These are phyloP conservation scores for Sphaerobolus stellatus DNA, from an alignment of 1,284 basidiomycete species.

Conservation along the genomic window DNA sequence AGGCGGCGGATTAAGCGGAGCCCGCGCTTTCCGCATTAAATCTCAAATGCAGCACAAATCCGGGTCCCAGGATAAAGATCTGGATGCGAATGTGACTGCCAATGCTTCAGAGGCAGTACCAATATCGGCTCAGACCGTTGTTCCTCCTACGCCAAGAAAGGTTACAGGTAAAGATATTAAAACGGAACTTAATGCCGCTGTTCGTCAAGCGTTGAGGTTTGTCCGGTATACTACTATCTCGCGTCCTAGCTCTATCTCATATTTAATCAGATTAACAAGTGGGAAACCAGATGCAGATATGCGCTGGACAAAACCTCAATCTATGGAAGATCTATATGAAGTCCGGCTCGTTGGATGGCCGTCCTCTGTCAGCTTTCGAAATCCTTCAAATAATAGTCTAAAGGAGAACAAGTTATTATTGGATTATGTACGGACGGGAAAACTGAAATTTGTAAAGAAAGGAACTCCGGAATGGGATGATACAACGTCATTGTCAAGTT, in stretches of 20 bases:
- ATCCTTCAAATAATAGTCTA: constrained; percentile 45
- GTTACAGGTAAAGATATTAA: constrained; percentile 38
- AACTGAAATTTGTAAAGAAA: constrained; percentile 44
- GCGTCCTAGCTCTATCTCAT: constrained; percentile 1
- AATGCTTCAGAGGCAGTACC: constrained; percentile 9
- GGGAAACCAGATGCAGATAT: constrained; percentile 65
- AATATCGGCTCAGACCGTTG: constrained; percentile 16
- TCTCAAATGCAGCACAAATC: constrained; percentile 6
- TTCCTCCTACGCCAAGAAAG: background rate
- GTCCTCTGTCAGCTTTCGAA: constrained; percentile 49
- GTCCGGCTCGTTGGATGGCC: constrained; percentile 65
- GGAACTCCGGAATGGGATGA: constrained; percentile 1
- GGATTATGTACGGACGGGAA: constrained; percentile 46
- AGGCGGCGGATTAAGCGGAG: constrained; percentile 56
- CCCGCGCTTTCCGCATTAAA: constrained; percentile 46
- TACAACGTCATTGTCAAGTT: no score
- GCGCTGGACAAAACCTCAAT: constrained; percentile 68
- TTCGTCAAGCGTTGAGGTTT: constrained; percentile 54
- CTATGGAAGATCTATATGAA: constrained; percentile 48
- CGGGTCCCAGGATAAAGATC: background rate
- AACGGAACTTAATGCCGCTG: constrained; percentile 49
- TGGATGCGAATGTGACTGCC: constrained; percentile 4
- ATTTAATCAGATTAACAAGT: constrained; percentile 43
- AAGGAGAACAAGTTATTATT: constrained; percentile 53
- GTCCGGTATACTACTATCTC: constrained; percentile 14